Conservation (phyloP, 2,329 filamentous ascomycete genomes). For the Proliferodiscus dingleyae region DNA sequence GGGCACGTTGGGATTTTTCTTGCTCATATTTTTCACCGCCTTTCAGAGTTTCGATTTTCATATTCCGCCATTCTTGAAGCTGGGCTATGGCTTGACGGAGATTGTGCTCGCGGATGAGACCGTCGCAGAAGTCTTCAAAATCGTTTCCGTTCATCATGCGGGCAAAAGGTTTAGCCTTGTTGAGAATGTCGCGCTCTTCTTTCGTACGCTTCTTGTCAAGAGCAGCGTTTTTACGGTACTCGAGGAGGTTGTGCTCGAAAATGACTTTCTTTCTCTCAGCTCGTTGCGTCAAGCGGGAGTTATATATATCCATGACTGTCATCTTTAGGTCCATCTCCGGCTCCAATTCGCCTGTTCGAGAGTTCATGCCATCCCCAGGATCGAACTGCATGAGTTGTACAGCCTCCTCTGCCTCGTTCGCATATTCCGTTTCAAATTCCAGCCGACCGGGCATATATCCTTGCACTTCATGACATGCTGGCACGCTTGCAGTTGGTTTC, state of each 20-base stretch:
- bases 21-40: conserved; percentile 88
- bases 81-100: conserved; percentile 84
- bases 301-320: conserved; percentile 98
- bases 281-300: conserved; percentile 80
- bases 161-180: conserved; percentile 93
- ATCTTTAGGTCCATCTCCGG: conserved; percentile 97
- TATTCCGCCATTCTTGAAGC: conserved; percentile 86
- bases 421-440: conserved; percentile 96
- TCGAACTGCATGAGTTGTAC: conserved; percentile 99
- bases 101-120: conserved; percentile 85
- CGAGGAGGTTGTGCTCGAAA: conserved; percentile 88
- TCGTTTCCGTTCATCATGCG: conserved; percentile 94
- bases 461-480: conserved; percentile 94
- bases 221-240: conserved; percentile 87
- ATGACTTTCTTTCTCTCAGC: conserved; percentile 95
- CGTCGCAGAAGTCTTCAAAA: conserved; percentile 80
- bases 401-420: conserved; percentile 96
- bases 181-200: conserved; percentile 84
- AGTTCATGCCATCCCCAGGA: conserved; percentile 87
- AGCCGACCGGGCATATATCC: conserved; percentile 97
- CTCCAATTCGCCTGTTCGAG: conserved; percentile 77
- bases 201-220: conserved; percentile 93
- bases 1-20: conserved; percentile 74
- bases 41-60: conserved; percentile 78
- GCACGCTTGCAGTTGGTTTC: conserved; percentile 92